Conservation (phyloP, 495 filamentous ascomycete genomes). For the Podospora conica region DNA sequence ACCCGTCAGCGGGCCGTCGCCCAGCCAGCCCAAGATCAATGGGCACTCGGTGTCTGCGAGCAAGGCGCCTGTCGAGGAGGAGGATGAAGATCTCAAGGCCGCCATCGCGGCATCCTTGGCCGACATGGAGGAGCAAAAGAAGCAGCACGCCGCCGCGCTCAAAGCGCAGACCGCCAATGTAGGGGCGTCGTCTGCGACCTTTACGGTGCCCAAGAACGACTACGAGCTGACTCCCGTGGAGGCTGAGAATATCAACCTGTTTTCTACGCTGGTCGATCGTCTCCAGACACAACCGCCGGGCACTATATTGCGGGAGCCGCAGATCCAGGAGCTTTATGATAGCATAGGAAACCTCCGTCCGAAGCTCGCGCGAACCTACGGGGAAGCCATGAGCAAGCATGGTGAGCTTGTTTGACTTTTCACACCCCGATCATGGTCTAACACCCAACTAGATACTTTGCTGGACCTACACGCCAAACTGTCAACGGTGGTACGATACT, state of each 20-base stretch:
- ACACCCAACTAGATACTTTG: constrained; percentile 56
- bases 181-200: constrained; percentile 33
- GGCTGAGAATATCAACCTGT: constrained; percentile 95
- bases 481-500: constrained; percentile 96
- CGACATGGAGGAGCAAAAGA: constrained; percentile 98
- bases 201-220: constrained; percentile 69
- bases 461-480: constrained; percentile 92
- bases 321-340: constrained; percentile 97
- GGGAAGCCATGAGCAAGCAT: constrained; percentile 99
- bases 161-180: constrained; percentile 60
- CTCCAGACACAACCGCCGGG: constrained; percentile 92
- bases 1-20: constrained; percentile 26
- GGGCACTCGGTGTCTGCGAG: constrained; percentile 32
- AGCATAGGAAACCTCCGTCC: constrained; percentile 88
- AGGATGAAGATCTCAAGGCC: constrained; percentile 89
- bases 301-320: constrained; percentile 89
- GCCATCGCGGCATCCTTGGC: constrained; percentile 94
- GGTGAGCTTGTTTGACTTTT: constrained; percentile 47
- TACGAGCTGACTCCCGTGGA: constrained; percentile 93
- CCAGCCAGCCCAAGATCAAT: constrained; percentile 33
- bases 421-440: constrained; percentile 36
- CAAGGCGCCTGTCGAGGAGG: constrained; percentile 61
- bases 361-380: constrained; percentile 92
- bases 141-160: constrained; percentile 71
- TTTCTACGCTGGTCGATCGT: constrained; percentile 88